Conservation (phyloP, 2,329 filamentous ascomycete species). For the Ophiostoma novo-ulmi region DNA sequence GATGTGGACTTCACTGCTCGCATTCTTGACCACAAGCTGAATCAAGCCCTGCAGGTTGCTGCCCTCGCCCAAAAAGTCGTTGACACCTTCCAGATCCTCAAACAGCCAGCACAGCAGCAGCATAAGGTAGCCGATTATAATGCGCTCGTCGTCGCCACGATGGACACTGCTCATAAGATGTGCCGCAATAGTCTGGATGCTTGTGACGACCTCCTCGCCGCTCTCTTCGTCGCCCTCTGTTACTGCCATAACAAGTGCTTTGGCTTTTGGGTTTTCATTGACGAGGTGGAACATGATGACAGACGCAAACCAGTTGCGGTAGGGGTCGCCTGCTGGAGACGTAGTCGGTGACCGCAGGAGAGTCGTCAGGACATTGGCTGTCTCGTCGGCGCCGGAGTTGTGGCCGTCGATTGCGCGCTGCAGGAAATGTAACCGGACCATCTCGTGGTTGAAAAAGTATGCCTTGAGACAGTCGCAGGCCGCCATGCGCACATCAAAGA, state of each 20-base stretch:
- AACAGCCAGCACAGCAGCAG: constrained; percentile 84
- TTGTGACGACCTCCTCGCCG: constrained; percentile 92
- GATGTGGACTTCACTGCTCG: constrained; percentile 59
- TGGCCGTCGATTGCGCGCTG: constrained; percentile 85
- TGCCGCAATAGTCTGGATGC: constrained; percentile 79
- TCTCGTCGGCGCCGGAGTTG: constrained; percentile 68
- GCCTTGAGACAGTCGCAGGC: constrained; percentile 89
- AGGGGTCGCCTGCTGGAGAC: constrained; percentile 67
- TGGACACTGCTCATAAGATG: constrained; percentile 79
- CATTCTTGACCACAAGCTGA: constrained; percentile 62
- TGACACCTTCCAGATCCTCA: constrained; percentile 83
- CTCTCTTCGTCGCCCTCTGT: constrained; percentile 82
- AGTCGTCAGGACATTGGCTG: constrained; percentile 82
- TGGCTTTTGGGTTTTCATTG: constrained; percentile 73
- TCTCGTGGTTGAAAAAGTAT: constrained; percentile 77
- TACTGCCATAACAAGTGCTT: constrained; percentile 71
- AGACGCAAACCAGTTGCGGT: constrained; percentile 83
- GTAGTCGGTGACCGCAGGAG: constrained; percentile 63
- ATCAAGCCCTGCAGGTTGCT: constrained; percentile 86
- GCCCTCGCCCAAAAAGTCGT: constrained; percentile 87
- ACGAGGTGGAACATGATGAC: constrained; percentile 82
- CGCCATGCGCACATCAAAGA: constrained; percentile 76
- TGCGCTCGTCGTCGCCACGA: constrained; percentile 68
- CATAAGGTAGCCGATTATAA: constrained; percentile 83
- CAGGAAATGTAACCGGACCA: constrained; percentile 81